phyloP scores from a whole-genome alignment of 768 basidiomycete species.

The Phanerochaete carnosa region DNA sequence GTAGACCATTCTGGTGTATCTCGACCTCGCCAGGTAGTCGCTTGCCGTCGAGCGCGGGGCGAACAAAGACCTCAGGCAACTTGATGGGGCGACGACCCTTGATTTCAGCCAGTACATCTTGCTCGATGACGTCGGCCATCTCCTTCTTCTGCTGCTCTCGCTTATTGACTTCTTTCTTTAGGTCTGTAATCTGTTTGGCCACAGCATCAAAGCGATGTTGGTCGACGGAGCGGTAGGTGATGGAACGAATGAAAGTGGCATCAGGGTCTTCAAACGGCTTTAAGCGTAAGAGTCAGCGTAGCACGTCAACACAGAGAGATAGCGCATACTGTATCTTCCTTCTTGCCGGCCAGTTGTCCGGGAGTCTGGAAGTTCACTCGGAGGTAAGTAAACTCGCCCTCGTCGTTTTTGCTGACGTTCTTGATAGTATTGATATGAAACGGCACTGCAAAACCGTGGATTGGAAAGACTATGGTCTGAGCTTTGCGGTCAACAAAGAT shows the following conservation, averaged over 20 bases:
- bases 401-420: slow-evolving; percentile 96
- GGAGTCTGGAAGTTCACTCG: slow-evolving; percentile 99
- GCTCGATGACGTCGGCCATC: slow-evolving; percentile 96
- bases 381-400: slow-evolving; percentile 90
- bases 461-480: slow-evolving; percentile 85
- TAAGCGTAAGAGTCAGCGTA: not conserved
- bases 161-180: slow-evolving; percentile 97
- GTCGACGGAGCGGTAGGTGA: slow-evolving; percentile 91
- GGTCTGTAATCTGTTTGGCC: slow-evolving; percentile 87
- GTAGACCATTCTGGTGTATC: slow-evolving; percentile 94
- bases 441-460: slow-evolving; percentile 93
- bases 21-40: slow-evolving; percentile 96
- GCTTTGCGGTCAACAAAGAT: slow-evolving; percentile 90
- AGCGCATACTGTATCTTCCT: slow-evolving; percentile 91
- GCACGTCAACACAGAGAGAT: not conserved
- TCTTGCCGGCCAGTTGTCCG: slow-evolving; percentile 95
- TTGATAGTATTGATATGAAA: slow-evolving; percentile 99
- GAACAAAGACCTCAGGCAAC: slow-evolving; percentile 88
- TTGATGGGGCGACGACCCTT: slow-evolving; percentile 85
- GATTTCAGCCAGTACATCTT: slow-evolving; percentile 84
- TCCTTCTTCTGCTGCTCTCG: slow-evolving; percentile 97
- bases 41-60: slow-evolving; percentile 94
- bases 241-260: slow-evolving; percentile 92
- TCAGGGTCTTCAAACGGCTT: slow-evolving; percentile 97
- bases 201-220: slow-evolving; percentile 85